These are phyloP conservation scores for Apiotrichum akiyoshidainum DNA, from an alignment of 1,284 basidiomycete species.

Conservation along the genomic window DNA sequence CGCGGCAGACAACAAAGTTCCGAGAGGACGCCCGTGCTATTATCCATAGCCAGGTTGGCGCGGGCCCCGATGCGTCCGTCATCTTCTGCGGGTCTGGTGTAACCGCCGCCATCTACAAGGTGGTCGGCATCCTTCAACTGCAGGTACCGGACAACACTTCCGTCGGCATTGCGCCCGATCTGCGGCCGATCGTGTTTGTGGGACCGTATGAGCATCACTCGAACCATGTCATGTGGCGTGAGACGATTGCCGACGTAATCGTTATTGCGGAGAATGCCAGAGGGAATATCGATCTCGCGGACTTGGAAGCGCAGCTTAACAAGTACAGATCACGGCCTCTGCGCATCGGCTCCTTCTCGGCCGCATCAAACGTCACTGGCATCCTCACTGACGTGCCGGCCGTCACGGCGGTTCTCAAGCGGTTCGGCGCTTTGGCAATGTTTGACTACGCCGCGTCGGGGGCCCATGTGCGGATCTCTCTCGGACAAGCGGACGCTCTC, in stretches of 20 bases:
- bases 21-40: constrained; percentile 11
- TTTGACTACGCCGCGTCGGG: constrained; percentile 14
- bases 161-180: background rate
- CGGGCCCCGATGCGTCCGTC: background rate
- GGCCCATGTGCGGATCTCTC: background rate
- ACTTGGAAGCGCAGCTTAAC: background rate
- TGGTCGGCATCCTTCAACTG: constrained; percentile 5
- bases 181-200: constrained; percentile 12
- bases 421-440: constrained; percentile 5
- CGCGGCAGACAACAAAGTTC: constrained; percentile 9
- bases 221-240: constrained; percentile 16
- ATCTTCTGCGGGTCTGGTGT: constrained; percentile 13
- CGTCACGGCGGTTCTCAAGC: constrained; percentile 4
- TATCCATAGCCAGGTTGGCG: constrained; percentile 5
- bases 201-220: constrained; percentile 20
- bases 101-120: constrained; percentile 12
- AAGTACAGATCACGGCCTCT: background rate
- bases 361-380: constrained; percentile 17
- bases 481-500: constrained; percentile 10
- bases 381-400: constrained; percentile 9
- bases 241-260: constrained; percentile 10
- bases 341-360: constrained; percentile 15
- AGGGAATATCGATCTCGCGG: background rate
- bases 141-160: background rate
- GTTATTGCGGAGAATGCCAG: constrained; percentile 1